Evolutionary conservation across 768 basidiomycete species (phyloP), one percentile per base, ranked within the genome.

Genomic region (Hemileccinum rubropunctum): DNA sequence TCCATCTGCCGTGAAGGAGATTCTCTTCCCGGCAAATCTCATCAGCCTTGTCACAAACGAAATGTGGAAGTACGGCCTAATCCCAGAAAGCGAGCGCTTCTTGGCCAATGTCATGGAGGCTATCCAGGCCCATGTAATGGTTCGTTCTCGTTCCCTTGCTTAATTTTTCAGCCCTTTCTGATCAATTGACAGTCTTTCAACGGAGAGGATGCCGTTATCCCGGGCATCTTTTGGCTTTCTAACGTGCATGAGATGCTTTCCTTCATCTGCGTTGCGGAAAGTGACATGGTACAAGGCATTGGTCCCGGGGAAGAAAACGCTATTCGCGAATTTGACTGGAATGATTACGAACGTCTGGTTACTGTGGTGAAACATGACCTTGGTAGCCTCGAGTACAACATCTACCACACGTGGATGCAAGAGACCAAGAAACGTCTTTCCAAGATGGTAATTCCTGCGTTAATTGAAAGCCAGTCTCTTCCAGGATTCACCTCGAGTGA

Each of bases 21-120:
- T 99, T 47, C 78, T 99, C 36, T 99, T 99, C 85, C 97, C 97
- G 11, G 95, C 97, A 21, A 98, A 98, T 68, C 81, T 99, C 52
- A 98, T 99, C 71, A 92, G 90, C 65, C 74, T 98, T 41, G 86
- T 97, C 57, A 95, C 94, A n/a, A 99, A 99, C 69, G 97, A 98
- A 71, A 99, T 99, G 97, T 98, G 97, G 97, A 98, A 97, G 71
- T 94, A 95, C 62, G 93, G 95, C 42, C 82, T 99, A 57, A 98
- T 98, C 58, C 79, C 84, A 14, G 97, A 99, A 71, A 95, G 93
- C 72, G 97, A 98, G 70, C 80, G 95, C 42, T 98, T 99, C 81
- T 75, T 99, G 50, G 97, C 97, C 32, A 98, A 95, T 66, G 91
- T 98, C 48, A 98, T 98, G 95, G 95, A 98, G 69, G 89, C 87